phyloP scores from a whole-genome alignment of 2,329 filamentous ascomycete species.

The Beauveria pseudobassiana region DNA sequence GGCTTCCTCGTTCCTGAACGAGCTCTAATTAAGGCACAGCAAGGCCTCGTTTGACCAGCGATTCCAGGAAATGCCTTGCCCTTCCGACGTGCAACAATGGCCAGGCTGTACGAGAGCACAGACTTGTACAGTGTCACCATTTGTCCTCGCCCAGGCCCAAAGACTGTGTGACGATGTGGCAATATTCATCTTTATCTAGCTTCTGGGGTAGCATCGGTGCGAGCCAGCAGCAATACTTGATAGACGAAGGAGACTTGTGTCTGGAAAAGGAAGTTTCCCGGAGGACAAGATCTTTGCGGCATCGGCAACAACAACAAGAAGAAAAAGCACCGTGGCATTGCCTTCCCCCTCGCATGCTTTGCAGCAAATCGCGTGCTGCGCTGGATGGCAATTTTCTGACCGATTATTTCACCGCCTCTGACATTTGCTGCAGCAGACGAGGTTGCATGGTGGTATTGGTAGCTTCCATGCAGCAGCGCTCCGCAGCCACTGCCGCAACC shows the following conservation, averaged over 20 bases:
- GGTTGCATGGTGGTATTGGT: background rate
- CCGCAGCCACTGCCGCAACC: background rate
- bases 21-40: background rate
- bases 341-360: too few relatives aligned
- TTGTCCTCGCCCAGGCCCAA: too few relatives aligned
- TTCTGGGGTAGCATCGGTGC: background rate
- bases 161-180: background rate
- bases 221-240: background rate
- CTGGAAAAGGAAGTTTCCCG: background rate
- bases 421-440: background rate
- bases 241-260: background rate
- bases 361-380: too few relatives aligned
- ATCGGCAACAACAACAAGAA: too few relatives aligned
- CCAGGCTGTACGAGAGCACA: background rate
- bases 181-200: background rate
- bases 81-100: background rate
- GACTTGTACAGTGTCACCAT: too few relatives aligned
- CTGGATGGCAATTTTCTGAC: background rate
- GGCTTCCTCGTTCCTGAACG: background rate
- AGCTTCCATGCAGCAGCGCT: background rate
- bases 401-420: slow-evolving; percentile 1
- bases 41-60: background rate
- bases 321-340: too few relatives aligned
- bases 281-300: background rate
- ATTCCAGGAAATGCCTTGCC: background rate